Conservation (phyloP, 108 stramenopile genomes). For the Skeletonema costatum region DNA sequence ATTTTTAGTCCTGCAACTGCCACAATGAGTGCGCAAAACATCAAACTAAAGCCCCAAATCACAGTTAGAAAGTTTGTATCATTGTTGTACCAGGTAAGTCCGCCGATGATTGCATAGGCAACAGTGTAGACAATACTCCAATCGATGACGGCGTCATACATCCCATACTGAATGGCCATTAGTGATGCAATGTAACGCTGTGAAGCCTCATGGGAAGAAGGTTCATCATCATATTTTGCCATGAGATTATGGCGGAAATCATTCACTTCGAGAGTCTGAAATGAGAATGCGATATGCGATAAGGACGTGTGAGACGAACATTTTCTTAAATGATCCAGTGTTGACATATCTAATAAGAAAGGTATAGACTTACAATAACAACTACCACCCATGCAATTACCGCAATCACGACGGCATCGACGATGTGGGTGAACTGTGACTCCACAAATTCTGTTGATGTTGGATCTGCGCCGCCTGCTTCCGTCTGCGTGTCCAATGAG, state of each 20-base stretch:
- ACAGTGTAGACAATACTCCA: conserved; percentile 19
- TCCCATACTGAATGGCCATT: conserved; percentile 21
- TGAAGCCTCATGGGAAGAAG: neutral
- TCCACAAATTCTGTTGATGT: neutral
- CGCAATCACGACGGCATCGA: neutral
- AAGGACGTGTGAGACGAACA: neutral
- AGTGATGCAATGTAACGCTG: conserved; percentile 11
- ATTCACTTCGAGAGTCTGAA: conserved; percentile 29
- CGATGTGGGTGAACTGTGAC: neutral
- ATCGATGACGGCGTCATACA: conserved; percentile 29
- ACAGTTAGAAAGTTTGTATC: conserved; percentile 23
- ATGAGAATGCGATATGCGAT: no score
- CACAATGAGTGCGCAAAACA: conserved; percentile 9
- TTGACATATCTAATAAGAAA: neutral
- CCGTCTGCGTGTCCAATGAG: neutral
- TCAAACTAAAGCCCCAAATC: conserved; percentile 28
- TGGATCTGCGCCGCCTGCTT: neutral
- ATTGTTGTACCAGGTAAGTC: conserved; percentile 27
- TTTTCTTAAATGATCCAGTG: neutral
- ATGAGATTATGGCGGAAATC: conserved; percentile 25
- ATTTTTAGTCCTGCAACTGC: conserved; percentile 29
- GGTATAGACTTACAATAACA: neutral
- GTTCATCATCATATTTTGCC: neutral
- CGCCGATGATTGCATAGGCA: conserved; percentile 22
- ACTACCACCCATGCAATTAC: neutral